Evolutionary conservation across 208 protist species (phyloP), one percentile per base, ranked within the genome.

Genomic region (Trypanosoma melophagium): DNA sequence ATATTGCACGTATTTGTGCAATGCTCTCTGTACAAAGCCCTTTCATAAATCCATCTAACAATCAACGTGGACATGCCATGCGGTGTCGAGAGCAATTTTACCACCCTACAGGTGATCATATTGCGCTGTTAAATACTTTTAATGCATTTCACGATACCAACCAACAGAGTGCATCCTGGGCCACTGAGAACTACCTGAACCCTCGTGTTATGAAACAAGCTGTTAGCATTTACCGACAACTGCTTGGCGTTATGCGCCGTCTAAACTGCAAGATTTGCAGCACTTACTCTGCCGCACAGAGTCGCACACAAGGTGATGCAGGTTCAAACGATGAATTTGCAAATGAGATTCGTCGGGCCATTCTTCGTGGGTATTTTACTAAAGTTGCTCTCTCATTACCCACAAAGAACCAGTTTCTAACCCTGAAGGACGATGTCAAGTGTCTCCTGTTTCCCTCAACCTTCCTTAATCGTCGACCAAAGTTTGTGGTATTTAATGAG

Each of bases 401-500:
- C 17, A 97, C 89, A 16, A 98, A 98, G 35, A 92, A 98, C 45
- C 98, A 99, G 64, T 92, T 97, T 55, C 95, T 98, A 38, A 95
- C 89, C 0, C 71, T 99, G 16, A 99, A 99, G 77, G 98, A 99
- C 73, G 97, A 99, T 72, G 96, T 98, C 0, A 92, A 90, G 63
- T 89, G 85, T 60, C 66, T 92, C 19, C 80, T 98, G 41, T 96
- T 97, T 59, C 96, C 96, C 0, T 84, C 87, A 0, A 97, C 93
- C 2, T 93, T 81, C 55, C 86, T 97, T 65, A 93, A 97, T 65
- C 86, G 95, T 58, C 97, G 98, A 58, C 98, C 98, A n/a, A 97
- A 99, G 73, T 99, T 98, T 89, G 89, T 97, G 8, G 74, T 99
- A 2, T 99, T 98, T 76, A 96, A 99, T 77, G 98, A 99, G 78